Evolutionary conservation across 495 filamentous ascomycete species (phyloP).

Genomic region (Melanomma pulvis-pyrius): DNA sequence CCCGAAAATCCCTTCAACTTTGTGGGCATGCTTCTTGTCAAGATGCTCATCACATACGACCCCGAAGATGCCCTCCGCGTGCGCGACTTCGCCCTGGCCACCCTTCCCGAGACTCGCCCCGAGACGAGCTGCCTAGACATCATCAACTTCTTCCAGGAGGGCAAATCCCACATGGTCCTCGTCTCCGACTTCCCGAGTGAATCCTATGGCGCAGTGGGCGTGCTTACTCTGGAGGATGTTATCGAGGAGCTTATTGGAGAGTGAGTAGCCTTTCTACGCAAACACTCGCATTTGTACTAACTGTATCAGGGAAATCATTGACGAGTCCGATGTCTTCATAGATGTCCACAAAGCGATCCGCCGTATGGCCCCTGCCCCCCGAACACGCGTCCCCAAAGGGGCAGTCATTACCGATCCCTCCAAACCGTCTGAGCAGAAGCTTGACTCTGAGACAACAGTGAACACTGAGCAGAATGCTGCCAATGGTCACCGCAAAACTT

Average conservation of each 20-base stretch:
- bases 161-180: conserved; percentile 98
- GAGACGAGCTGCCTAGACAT: conserved; percentile 97
- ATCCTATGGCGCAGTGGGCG: conserved; percentile 84
- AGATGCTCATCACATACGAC: conserved; percentile 98
- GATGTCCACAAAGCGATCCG: conserved; percentile 97
- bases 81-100: conserved; percentile 87
- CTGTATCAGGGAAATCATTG: conserved; percentile 57
- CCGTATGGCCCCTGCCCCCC: conserved; percentile 69
- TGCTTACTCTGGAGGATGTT: conserved; percentile 95
- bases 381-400: conserved; percentile 62
- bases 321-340: conserved; percentile 93
- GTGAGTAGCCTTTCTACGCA: conserved; percentile 55
- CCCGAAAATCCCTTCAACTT: conserved; percentile 84
- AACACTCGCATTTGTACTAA: not conserved
- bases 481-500: conserved; percentile 15
- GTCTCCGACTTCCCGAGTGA: conserved; percentile 89
- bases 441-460: conserved; percentile 1
- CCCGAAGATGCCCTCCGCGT: conserved; percentile 87
- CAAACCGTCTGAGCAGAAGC: conserved; percentile 12
- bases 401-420: conserved; percentile 47
- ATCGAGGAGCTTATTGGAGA: conserved; percentile 98
- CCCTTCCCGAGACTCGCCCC: conserved; percentile 88
- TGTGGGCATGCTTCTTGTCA: conserved; percentile 95
- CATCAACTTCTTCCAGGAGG: conserved; percentile 99
- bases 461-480: conserved; percentile 2